Evolutionary conservation across 2,329 filamentous ascomycete species (phyloP), one percentile per base, ranked within the genome.

Genomic region (Cercospora citrullina): DNA sequence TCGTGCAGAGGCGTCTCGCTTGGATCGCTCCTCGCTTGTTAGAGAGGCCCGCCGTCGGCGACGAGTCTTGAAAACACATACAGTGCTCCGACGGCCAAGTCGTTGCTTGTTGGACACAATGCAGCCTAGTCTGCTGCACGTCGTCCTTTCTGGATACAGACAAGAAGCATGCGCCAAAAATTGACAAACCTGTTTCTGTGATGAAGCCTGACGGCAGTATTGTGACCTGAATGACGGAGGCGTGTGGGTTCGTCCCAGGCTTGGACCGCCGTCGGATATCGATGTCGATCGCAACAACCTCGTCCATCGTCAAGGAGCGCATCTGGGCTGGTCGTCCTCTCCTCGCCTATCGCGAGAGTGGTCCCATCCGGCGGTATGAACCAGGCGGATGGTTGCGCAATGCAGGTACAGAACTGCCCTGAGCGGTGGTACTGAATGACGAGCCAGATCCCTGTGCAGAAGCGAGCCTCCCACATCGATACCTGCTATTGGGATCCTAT

Each of bases 401-500:
- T 67, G 70, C 70, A 71, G 70, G 70, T 68, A 71, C 68, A 55
- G 61, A 39, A 64, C 28, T 53, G 64, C 36, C 10, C 42, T 53
- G n/a, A 18, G 48, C 16, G 31, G 59, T 58, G 70, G 70, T 70
- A 69, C 66, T 69, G 68, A 69, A 67, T 69, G 69, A 64, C 60
- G 57, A 53, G 21, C 8, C 59, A 55, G 60, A 63, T 65, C 63
- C 69, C 65, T 69, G 59, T 48, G 33, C 26, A 63, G 36, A 65
- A 30, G 33, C 62, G 61, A 55, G 39, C 42, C 9, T 16, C 55
- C 33, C 30, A 30, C 57, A 51, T 28, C 55, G 45, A 58, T 42
- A 21, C 48, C 61, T 60, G 64, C 64, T 61, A 61, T 60, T 51
- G 26, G 60, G 36, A 42, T 71, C 45, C 67, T 67, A 36, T 63